phyloP scores from a whole-genome alignment of 2,329 filamentous ascomycete species.

The Bertia moriformis region DNA sequence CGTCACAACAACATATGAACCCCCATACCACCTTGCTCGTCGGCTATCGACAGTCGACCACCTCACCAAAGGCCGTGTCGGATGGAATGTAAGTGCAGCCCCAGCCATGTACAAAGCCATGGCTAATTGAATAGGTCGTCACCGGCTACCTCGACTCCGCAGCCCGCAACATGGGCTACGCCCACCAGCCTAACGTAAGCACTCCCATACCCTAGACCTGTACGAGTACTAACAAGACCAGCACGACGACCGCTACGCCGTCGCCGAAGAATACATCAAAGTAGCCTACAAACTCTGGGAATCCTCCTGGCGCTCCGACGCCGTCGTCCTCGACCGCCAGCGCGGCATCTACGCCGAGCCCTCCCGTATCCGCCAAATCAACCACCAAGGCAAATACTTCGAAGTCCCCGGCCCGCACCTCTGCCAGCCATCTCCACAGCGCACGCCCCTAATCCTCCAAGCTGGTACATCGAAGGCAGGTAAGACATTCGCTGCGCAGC shows the following conservation, averaged over 20 bases:
- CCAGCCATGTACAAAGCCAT: too few relatives aligned
- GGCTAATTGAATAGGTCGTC: constrained; percentile 41
- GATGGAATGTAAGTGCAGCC: constrained; percentile 2
- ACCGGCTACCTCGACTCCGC: constrained; percentile 60
- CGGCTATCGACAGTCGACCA: constrained; percentile 55
- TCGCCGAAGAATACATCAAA: constrained; percentile 48
- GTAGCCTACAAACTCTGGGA: constrained; percentile 55
- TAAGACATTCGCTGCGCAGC: constrained; percentile 52
- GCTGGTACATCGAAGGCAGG: constrained; percentile 54
- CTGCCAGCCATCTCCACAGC: constrained; percentile 50
- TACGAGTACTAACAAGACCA: constrained; percentile 4
- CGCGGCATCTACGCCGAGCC: constrained; percentile 39
- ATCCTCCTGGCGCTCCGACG: constrained; percentile 53
- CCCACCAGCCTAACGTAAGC: constrained; percentile 30
- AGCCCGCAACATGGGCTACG: constrained; percentile 46
- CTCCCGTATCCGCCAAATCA: constrained; percentile 43
- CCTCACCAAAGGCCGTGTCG: constrained; percentile 43
- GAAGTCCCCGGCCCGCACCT: constrained; percentile 50
- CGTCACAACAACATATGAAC: constrained; percentile 56
- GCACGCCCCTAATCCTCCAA: constrained; percentile 56
- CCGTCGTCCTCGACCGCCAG: constrained; percentile 42
- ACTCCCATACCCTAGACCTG: not conserved
- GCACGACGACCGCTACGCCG: constrained; percentile 53
- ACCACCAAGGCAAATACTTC: constrained; percentile 52
- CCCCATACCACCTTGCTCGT: constrained; percentile 54